Conservation (phyloP, 768 basidiomycete genomes). For the Russula sp. region DNA sequence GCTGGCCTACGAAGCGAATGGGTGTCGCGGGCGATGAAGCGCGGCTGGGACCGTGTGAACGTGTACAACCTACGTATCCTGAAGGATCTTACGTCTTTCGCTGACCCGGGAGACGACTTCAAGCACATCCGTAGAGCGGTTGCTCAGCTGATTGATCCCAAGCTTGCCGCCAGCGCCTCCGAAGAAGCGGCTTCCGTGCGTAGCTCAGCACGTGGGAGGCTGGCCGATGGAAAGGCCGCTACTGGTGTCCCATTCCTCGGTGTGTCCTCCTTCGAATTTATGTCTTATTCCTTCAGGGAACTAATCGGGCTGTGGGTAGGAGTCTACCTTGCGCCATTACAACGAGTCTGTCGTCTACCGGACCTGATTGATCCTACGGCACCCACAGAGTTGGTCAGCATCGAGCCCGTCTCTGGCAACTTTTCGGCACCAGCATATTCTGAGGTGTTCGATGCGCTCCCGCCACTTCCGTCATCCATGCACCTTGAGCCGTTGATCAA, state of each 20-base stretch:
- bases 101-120: slow-evolving; percentile 65
- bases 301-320: slow-evolving; percentile 42
- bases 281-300: neutral
- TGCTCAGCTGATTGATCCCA: slow-evolving; percentile 61
- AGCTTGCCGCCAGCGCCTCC: slow-evolving; percentile 53
- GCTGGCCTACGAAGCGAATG: slow-evolving; percentile 68
- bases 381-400: slow-evolving; percentile 62
- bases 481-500: slow-evolving; percentile 84
- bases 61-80: slow-evolving; percentile 71
- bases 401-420: slow-evolving; percentile 59
- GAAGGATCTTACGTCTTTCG: slow-evolving; percentile 66
- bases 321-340: slow-evolving; percentile 71
- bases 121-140: slow-evolving; percentile 67
- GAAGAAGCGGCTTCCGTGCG: slow-evolving; percentile 46
- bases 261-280: slow-evolving; percentile 36
- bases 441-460: slow-evolving; percentile 72
- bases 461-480: slow-evolving; percentile 71
- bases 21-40: slow-evolving; percentile 60
- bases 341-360: slow-evolving; percentile 62
- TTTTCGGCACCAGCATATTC: slow-evolving; percentile 72
- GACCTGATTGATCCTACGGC: slow-evolving; percentile 82
- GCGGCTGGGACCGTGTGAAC: slow-evolving; percentile 64
- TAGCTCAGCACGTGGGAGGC: slow-evolving; percentile 40
- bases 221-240: slow-evolving; percentile 45
- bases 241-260: slow-evolving; percentile 84